Percentiles rank a stretch among this genome's conserved stretches.
These are phyloP conservation scores for Epichloe sylvatica DNA, from an alignment of 2,329 filamentous ascomycete genomes.

Conservation along the genomic window DNA sequence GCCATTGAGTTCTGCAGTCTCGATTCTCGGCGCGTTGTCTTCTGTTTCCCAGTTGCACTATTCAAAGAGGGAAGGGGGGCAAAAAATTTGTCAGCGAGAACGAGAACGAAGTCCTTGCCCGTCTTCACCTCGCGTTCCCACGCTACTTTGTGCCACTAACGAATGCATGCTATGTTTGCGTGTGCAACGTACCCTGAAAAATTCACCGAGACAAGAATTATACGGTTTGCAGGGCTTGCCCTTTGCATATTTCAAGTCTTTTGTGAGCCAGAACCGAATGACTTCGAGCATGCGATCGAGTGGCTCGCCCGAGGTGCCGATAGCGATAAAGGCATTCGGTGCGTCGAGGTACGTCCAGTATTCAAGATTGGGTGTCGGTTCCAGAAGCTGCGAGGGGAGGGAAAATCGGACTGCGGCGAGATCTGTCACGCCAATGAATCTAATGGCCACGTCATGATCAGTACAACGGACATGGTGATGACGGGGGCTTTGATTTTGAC, in stretches of 20 bases:
- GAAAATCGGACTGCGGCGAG: conserved; percentile 94
- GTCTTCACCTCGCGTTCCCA: neutral
- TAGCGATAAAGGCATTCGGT: conserved; percentile 72
- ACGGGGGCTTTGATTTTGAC: neutral
- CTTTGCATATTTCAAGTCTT: conserved; percentile 97
- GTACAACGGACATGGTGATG: neutral
- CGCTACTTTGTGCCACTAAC: conserved; percentile 6
- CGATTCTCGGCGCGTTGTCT: conserved; percentile 56
- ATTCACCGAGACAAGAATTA: conserved; percentile 92
- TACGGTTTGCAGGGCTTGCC: conserved; percentile 98
- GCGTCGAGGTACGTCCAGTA: conserved; percentile 98
- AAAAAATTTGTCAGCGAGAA: conserved; percentile 1
- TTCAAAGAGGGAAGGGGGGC: neutral
- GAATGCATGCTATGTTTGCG: neutral
- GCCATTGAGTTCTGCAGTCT: conserved; percentile 28
- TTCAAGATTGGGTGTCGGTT: conserved; percentile 92
- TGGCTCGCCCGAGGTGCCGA: conserved; percentile 80
- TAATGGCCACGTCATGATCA: conserved; percentile 21
- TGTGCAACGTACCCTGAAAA: conserved; percentile 60
- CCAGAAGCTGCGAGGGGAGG: conserved; percentile 83
- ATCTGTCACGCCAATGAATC: conserved; percentile 91
- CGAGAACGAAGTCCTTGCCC: neutral
- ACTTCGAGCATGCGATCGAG: conserved; percentile 92
- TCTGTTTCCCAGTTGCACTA: conserved; percentile 93
- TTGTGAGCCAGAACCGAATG: conserved; percentile 95